Base-by-base conservation (phyloP, 176 grass and related monocot species). In the Ensete glaucum region DNA sequence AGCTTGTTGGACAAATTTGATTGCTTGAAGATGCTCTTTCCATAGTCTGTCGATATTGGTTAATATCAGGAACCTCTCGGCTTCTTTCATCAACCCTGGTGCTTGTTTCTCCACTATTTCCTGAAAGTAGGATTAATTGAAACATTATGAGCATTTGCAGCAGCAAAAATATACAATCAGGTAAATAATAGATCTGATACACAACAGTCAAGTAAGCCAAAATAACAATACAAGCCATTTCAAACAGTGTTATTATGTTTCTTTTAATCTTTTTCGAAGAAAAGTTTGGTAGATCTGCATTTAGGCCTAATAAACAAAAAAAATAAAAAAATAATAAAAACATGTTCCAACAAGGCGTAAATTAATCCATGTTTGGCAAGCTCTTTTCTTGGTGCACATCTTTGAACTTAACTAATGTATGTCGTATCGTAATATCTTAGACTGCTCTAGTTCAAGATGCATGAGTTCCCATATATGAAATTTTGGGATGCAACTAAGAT, bases 1-100 rank as follows among this genome's bases (percentile, higher is more conserved):
- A 73, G 88, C 94, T 86, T 98, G 94, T 88, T 98, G 94, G 52
- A 98, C 94, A 80, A 98, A 98, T 57, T 93, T 98, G 63, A 98
- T 75, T 29, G 94, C 88, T 83, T 98, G 90, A 77, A 98, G 76
- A 76, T 98, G 94, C 82, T 98, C 94, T 81, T 93, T 98, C 94
- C 94, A 98, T n/a, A 98, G 88, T 62, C 84, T 91, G 82, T 98
- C 94, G 78, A 98, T 93, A 76, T 98, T 98, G 78, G 90, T 98
- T 81, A 98, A 86, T 72, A 98, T 93, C 27, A 98, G 78, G 76
- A 93, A 93, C 70, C 90, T 85, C 75, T 98, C 94, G 11, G 94
- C 94, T 83, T 98, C 88, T 79, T 88, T 93, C 94, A 93, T 98
- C 80, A 98, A 82, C 23, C 94, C 94, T 17, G 90, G 90, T 73